Base-by-base conservation (phyloP, 2,329 filamentous ascomycete species). In the Aspergillus latus region DNA sequence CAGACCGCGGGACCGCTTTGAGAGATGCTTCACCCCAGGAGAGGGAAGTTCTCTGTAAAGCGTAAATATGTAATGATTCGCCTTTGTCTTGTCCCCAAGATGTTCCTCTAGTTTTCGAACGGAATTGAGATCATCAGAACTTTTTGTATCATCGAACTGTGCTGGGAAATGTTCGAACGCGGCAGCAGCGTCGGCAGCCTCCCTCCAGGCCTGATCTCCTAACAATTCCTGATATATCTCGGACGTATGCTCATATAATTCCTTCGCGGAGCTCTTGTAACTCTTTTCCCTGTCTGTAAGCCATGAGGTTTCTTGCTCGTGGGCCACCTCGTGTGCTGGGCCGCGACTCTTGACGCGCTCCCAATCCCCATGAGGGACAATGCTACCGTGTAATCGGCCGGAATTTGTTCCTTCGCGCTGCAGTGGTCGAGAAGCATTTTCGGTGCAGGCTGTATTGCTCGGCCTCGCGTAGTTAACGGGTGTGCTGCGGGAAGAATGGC, bases 1-100 rank as follows among this genome's bases (percentile, higher is more conserved):
- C 6, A 78, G 72, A 52, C 86, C 84, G 15, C 92, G 83, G 47
- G 85, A 74, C 4, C 67, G 58, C 16, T 74, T 69, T 2, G 74
- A 70, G 5, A 87, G 72, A 57, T 80, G 80, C 8, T 78, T 70
- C 0, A 85, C 76, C 28, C 83, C 79, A 0, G 84, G 84, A 4
- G 74, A 66, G 2, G 79, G 82, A 5, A 87, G 72, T 13, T 71
- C 66, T 59, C 76, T 74, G 68, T 86, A 88, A 0, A 78, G 72
- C 11, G 76, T 68, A 66, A 80, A 87, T 4, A 86, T 66, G 9
- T 76, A 71, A 48, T 80, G 73, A 56, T 80, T 80, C 3, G 75
- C 73, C 37, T 76, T 74, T 15, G 71, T 65, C 37, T 77, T 72
- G 55, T 80, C 71, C 45, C 72, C 60, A 42, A 84, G 66, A 34